Evolutionary conservation across 306 rosid genomes (phyloP).

Genomic region (Prunus dulcis): DNA sequence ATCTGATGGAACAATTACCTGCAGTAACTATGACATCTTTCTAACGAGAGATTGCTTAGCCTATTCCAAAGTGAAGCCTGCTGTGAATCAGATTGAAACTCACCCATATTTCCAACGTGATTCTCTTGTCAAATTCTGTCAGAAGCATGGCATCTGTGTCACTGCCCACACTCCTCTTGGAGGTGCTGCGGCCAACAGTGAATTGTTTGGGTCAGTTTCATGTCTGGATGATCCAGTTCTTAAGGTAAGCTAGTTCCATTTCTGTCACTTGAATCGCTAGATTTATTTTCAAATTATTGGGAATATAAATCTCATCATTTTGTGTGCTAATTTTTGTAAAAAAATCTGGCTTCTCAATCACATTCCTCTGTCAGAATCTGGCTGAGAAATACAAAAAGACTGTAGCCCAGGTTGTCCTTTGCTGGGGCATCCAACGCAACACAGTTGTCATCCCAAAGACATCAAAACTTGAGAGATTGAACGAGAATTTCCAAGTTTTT

Average conservation of each 20-base stretch:
- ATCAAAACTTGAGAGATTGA: conserved; percentile 71
- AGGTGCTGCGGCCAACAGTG: conserved; percentile 77
- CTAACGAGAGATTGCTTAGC: conserved; percentile 89
- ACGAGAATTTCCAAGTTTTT: conserved; percentile 65
- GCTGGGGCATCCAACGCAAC: conserved; percentile 79
- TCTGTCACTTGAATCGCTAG: background rate
- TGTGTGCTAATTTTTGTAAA: background rate
- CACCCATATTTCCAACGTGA: conserved; percentile 97
- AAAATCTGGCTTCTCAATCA: background rate
- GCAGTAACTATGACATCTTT: conserved; percentile 92
- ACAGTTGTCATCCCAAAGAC: conserved; percentile 78
- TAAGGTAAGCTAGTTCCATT: conserved; percentile 43
- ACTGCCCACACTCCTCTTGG: conserved; percentile 96
- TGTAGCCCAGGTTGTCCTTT: conserved; percentile 69
- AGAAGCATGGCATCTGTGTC: conserved; percentile 75
- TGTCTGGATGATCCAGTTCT: conserved; percentile 74
- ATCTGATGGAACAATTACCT: conserved; percentile 41
- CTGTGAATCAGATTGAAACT: conserved; percentile 91
- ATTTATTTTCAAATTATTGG: background rate
- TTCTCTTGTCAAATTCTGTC: conserved; percentile 78
- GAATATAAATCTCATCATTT: background rate
- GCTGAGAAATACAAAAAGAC: conserved; percentile 69
- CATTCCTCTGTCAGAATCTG: conserved; percentile 42
- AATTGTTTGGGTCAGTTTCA: conserved; percentile 79
- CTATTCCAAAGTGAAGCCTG: conserved; percentile 89